Percentiles rank a stretch among this genome's conserved stretches.
Evolutionary conservation across 129 eudicot species (phyloP).

Genomic region (Saposhnikovia divaricata): DNA sequence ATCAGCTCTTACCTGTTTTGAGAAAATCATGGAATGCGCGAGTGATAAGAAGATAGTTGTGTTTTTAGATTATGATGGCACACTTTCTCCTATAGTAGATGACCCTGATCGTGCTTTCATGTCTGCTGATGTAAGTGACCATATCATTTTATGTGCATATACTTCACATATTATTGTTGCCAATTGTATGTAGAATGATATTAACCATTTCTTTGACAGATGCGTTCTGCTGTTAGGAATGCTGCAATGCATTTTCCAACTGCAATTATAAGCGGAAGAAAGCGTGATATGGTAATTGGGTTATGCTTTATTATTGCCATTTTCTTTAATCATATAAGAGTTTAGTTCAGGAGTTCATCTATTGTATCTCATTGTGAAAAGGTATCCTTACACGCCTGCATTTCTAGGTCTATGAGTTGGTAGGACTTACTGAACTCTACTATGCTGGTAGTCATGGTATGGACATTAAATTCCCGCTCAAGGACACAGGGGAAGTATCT

Average conservation of each 20-base stretch:
- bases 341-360: not conserved
- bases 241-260: constrained; percentile 75
- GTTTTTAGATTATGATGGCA: constrained; percentile 92
- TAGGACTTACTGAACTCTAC: constrained; percentile 67
- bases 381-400: not conserved
- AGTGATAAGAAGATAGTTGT: constrained; percentile 55
- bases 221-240: constrained; percentile 63
- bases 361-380: not conserved
- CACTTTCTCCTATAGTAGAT: constrained; percentile 92
- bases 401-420: constrained; percentile 64
- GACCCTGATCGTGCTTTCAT: constrained; percentile 95
- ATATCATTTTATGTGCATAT: not conserved
- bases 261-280: constrained; percentile 86
- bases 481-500: constrained; percentile 16
- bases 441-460: constrained; percentile 98
- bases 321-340: not conserved
- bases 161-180: not conserved
- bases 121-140: constrained; percentile 68
- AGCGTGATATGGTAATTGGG: constrained; percentile 58
- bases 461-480: constrained; percentile 73
- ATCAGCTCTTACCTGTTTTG: constrained; percentile 65
- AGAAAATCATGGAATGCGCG: constrained; percentile 43
- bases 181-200: not conserved
- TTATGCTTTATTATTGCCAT: not conserved
- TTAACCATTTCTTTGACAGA: constrained; percentile 30